phyloP scores from a whole-genome alignment of 2,329 filamentous ascomycete genomes.

The Volutella citrinella region DNA sequence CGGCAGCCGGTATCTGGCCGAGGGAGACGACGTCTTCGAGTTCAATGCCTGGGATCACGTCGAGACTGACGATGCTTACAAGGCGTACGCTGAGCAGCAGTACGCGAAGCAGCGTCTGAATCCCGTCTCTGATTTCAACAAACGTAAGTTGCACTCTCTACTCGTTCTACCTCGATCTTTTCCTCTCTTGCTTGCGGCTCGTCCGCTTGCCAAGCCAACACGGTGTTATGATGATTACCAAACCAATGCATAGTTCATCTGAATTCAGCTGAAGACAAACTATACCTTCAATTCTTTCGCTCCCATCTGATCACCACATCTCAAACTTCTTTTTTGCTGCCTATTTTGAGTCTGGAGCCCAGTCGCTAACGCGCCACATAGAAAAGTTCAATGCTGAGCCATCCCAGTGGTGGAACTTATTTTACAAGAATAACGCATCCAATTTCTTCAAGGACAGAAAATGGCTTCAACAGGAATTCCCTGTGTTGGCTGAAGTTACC shows the following conservation, averaged over 20 bases:
- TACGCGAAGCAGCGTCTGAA: conserved; percentile 79
- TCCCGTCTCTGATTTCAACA: conserved; percentile 92
- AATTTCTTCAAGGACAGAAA: conserved; percentile 99
- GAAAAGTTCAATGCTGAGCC: conserved; percentile 85
- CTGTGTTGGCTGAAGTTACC: conserved; percentile 75
- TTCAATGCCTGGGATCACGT: conserved; percentile 99
- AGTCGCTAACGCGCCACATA: conserved; percentile 43
- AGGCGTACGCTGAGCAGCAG: conserved; percentile 80
- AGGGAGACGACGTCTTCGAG: conserved; percentile 87
- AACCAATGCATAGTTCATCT: conserved; percentile 69
- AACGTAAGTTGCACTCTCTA: conserved; percentile 51
- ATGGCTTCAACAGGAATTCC: conserved; percentile 96
- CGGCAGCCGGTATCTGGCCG: conserved; percentile 79
- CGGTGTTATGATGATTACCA: conserved; percentile 56
- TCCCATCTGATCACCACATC: conserved; percentile 60
- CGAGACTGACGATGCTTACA: conserved; percentile 84
- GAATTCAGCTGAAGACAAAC: conserved; percentile 63
- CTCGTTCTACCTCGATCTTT: conserved; percentile 1
- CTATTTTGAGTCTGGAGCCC: too few relatives aligned
- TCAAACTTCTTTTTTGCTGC: conserved; percentile 18
- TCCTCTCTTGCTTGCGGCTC: conserved; percentile 3
- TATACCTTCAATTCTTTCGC: conserved; percentile 63
- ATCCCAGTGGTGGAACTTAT: conserved; percentile 96
- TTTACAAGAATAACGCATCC: conserved; percentile 95
- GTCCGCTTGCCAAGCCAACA: too few relatives aligned